A percentile compares a stretch with the other conserved stretches of the same genome.
Evolutionary conservation across 1,284 basidiomycete species (phyloP).

Genomic region (Malassezia japonica): DNA sequence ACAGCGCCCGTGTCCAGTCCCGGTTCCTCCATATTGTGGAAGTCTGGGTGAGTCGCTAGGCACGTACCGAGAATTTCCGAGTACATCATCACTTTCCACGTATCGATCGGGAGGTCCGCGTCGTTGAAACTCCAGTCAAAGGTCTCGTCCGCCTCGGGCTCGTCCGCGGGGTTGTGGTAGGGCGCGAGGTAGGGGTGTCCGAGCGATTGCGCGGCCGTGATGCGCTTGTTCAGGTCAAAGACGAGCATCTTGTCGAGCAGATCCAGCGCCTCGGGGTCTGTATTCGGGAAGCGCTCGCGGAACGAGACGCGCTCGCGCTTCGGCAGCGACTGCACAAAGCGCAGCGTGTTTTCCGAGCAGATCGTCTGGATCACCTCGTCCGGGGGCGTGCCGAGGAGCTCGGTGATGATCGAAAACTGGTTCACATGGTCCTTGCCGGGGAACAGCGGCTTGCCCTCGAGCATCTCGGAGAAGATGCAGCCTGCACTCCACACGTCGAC

Average conservation of each 20-base stretch:
- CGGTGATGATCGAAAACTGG: conserved; percentile 99
- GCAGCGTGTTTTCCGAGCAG: conserved; percentile 94
- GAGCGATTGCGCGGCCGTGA: conserved; percentile 84
- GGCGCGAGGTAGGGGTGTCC: conserved; percentile 89
- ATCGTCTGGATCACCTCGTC: conserved; percentile 99
- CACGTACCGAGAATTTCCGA: conserved; percentile 49
- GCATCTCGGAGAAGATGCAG: conserved; percentile 99
- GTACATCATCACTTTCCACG: conserved; percentile 78
- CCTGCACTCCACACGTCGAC: conserved; percentile 99
- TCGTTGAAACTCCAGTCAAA: conserved; percentile 99
- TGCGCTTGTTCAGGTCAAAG: conserved; percentile 92
- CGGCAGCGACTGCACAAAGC: conserved; percentile 93
- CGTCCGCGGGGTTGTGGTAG: conserved; percentile 97
- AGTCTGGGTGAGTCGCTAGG: conserved; percentile 20
- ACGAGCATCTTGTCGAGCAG: conserved; percentile 98
- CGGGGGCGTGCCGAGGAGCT: conserved; percentile 89
- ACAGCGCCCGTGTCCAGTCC: not conserved
- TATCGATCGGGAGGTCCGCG: conserved; percentile 96
- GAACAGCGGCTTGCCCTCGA: conserved; percentile 96
- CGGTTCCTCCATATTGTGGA: conserved; percentile 47
- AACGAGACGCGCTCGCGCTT: conserved; percentile 94
- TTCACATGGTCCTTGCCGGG: conserved; percentile 97
- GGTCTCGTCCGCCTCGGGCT: conserved; percentile 83
- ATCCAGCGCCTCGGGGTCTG: conserved; percentile 87
- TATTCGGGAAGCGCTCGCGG: conserved; percentile 79